Evolutionary conservation across 2,329 filamentous ascomycete genomes (phyloP), one percentile per base, ranked within the genome.

Genomic region (Pseudogymnoascus sp.): DNA sequence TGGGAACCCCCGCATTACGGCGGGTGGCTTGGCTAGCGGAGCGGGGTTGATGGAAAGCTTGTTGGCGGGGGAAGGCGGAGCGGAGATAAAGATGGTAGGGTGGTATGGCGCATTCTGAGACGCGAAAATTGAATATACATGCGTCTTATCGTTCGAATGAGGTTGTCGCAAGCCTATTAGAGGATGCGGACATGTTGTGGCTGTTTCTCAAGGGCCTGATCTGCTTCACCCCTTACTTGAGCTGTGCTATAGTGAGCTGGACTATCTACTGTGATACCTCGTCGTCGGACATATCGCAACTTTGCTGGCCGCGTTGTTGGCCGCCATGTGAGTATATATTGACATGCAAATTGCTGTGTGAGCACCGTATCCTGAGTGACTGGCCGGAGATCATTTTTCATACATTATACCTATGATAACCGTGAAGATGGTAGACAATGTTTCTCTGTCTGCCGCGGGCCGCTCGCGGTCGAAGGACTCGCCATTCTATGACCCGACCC

Each of bases 401-500:
- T 8, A 22, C 20, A 47, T 16, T 16, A 47, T 28, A 47, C 14
- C 41, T 2, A 11, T 1, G 3, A 22, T 16, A 28, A 28, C 7
- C 20, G 11, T 3, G 3, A 43, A 28, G 14, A 47, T 47, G 20
- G 7, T 22, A n/a, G 41, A n/a, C 7, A 16, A 16, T 7, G 20
- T 41, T 18, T 12, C 18, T 41, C 39, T 11, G 12, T 14, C 18
- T 22, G 11, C 22, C 18, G 39, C 39, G 4, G 20, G 20, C 11
- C 20, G 18, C 9, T 2, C 39, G 18, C 39, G 11, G 39, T 41
- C 39, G 18, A 41, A 41, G 18, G 22, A 28, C 22, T 47, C 41
- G 7, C 12, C 41, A 8, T 47, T 47, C 41, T 65, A 64, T 30
- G 59, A 38, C 20, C 58, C 58, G n/a, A 61, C 58, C 9, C 37